Base-by-base conservation (phyloP, 2,329 filamentous ascomycete genomes). In the Penicillium vulpinum region DNA sequence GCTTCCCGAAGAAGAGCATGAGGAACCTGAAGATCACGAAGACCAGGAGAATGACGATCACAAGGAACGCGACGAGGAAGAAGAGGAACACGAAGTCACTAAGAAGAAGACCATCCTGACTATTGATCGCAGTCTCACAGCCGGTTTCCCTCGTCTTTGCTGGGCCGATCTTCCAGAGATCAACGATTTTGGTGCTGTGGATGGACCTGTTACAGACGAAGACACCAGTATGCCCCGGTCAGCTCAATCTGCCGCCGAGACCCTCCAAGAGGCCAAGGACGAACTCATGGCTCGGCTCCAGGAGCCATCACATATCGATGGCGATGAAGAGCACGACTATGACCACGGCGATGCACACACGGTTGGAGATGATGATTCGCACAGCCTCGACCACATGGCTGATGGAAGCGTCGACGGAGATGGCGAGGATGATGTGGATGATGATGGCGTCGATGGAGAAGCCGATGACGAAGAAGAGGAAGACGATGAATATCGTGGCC, bases 341-440 rank as follows among this genome's bases (percentile, higher is more conserved):
- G 77, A 78, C 55, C 63, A 68, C n/a, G 69, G 69, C 7, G 73
- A 77, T 54, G 71, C 69, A 11, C 69, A 78, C 48, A 77, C 78
- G 15, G 72, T 69, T 24, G 74, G 72, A 33, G 77, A 78, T 56
- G 76, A 76, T 28, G 75, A 73, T 56, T 73, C 71, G 41, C 73
- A 68, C 56, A 79, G 75, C 60, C 71, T 76, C 49, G 77, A 76
- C 60, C 74, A 70, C 22, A 72, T 74, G 49, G 77, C 72, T 1
- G 77, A 79, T 22, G 76, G 74, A 41, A 78, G 75, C 56, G 72
- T 77, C 28, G 77, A 78, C 15, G 79, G 81, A 53, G 80, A 83
- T 24, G 80, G 83, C 22, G 81, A 84, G 39, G 81, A 82, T 8
- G 79, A 81, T 9, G 80, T 82, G 46, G 79, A 74, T 50, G 74